Conservation (phyloP, 768 basidiomycete genomes). For the Cystoderma amianthinum region DNA sequence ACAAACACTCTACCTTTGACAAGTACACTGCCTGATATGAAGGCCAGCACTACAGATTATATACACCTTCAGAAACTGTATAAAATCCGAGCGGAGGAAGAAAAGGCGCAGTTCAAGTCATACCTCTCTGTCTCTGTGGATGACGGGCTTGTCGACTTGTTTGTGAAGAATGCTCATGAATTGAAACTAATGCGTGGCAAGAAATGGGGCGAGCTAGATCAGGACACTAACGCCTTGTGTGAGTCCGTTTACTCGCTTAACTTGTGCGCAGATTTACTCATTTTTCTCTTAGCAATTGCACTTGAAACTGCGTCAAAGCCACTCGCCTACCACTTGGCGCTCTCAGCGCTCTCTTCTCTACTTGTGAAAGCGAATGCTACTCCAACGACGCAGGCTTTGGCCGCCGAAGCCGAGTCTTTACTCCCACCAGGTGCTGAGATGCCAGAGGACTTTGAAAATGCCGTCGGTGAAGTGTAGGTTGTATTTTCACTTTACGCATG, state of each 20-base stretch:
- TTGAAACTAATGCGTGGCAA: conserved; percentile 60
- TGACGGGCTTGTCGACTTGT: conserved; percentile 54
- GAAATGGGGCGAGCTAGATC: conserved; percentile 51
- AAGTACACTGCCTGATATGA: conserved; percentile 92
- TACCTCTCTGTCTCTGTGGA: conserved; percentile 39
- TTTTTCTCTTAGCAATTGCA: conserved; percentile 28
- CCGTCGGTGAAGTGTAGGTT: conserved; percentile 76
- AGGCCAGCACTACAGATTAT: conserved; percentile 79
- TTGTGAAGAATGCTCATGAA: conserved; percentile 77
- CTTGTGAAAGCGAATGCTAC: conserved; percentile 17
- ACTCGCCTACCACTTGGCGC: conserved; percentile 62
- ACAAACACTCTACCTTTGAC: conserved; percentile 74
- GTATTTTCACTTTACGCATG: neutral
- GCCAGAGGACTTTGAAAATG: conserved; percentile 48
- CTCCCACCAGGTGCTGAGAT: conserved; percentile 43
- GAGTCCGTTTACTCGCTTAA: conserved; percentile 11
- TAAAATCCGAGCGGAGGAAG: conserved; percentile 66
- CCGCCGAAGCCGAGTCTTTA: conserved; percentile 38
- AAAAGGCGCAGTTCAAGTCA: conserved; percentile 51
- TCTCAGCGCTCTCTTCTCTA: conserved; percentile 50
- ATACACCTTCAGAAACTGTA: conserved; percentile 83
- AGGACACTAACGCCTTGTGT: conserved; percentile 45
- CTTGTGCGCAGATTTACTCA: conserved; percentile 1
- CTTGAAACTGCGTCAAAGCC: conserved; percentile 41
- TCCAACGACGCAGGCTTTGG: conserved; percentile 48